These are phyloP conservation scores for Sphenostylis stenocarpa DNA, from an alignment of 306 rosid genomes.

Conservation along the genomic window DNA sequence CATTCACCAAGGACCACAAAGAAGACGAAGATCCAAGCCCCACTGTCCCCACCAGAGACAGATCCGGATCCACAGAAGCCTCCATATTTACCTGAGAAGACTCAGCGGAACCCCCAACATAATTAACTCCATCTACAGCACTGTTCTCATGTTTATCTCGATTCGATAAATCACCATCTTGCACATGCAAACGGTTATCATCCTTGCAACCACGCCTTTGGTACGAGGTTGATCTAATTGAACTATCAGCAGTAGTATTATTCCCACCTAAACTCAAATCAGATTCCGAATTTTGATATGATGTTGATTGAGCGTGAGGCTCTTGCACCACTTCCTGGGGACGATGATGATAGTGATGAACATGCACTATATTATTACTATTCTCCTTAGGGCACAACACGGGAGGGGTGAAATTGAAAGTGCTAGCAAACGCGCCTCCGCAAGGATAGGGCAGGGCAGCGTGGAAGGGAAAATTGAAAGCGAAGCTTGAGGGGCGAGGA, in stretches of 20 bases:
- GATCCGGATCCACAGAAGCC: conserved; percentile 40
- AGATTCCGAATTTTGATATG: neutral
- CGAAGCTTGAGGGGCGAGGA: conserved; percentile 65
- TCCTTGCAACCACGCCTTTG: conserved; percentile 19
- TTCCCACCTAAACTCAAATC: neutral
- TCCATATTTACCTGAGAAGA: conserved; percentile 26
- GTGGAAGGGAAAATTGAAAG: conserved; percentile 30
- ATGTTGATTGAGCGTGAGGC: conserved; percentile 1
- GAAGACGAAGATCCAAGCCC: conserved; percentile 64
- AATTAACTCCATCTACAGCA: conserved; percentile 27
- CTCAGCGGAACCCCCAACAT: conserved; percentile 39
- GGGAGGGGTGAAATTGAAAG: neutral
- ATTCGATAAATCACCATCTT: neutral
- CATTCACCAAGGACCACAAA: conserved; percentile 60
- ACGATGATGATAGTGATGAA: neutral
- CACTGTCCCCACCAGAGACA: conserved; percentile 25
- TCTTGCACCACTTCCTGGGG: neutral
- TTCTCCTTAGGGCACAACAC: conserved; percentile 26
- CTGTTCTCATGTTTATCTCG: conserved; percentile 7
- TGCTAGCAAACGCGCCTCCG: neutral
- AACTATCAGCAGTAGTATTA: neutral
- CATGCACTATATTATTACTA: conserved; percentile 22
- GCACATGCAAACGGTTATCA: neutral
- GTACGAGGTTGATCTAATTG: conserved; percentile 35
- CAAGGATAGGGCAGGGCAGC: conserved; percentile 20